phyloP scores from a whole-genome alignment of 2,329 filamentous ascomycete species.

The Ramularia endophylla region DNA sequence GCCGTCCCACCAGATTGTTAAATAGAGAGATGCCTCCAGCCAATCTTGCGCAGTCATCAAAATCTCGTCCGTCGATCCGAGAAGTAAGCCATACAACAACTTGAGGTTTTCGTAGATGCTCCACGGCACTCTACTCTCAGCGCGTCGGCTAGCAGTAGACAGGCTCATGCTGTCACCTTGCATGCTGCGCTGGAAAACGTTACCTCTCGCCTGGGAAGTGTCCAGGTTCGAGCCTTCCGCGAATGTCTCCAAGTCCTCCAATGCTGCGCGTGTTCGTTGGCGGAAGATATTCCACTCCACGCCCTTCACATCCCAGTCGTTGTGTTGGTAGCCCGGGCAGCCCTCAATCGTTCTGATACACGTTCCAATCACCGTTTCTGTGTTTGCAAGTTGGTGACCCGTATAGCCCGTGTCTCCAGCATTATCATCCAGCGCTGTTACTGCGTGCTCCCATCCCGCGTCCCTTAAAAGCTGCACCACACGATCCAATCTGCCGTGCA shows the following conservation, averaged over 20 bases:
- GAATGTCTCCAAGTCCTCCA: conserved; percentile 67
- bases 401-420: conserved; percentile 62
- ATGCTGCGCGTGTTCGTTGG: conserved; percentile 56
- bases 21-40: conserved; percentile 78
- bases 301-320: conserved; percentile 77
- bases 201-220: conserved; percentile 32
- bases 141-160: conserved; percentile 62
- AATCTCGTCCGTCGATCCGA: conserved; percentile 71
- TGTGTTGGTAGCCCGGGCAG: conserved; percentile 61
- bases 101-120: conserved; percentile 80
- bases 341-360: conserved; percentile 64
- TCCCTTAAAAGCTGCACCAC: conserved; percentile 63
- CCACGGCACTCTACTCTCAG: conserved; percentile 83
- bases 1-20: conserved; percentile 92
- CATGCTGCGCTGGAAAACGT: conserved; percentile 21
- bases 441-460: conserved; percentile 73
- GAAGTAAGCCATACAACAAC: conserved; percentile 71
- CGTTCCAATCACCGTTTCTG: conserved; percentile 61
- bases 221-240: conserved; percentile 63
- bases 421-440: conserved; percentile 53
- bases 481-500: conserved; percentile 67
- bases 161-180: conserved; percentile 49
- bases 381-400: conserved; percentile 69
- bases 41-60: conserved; percentile 77
- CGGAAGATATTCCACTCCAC: conserved; percentile 82